Conservation (phyloP, 2,329 filamentous ascomycete species). For the Nectriaceae sp. region DNA sequence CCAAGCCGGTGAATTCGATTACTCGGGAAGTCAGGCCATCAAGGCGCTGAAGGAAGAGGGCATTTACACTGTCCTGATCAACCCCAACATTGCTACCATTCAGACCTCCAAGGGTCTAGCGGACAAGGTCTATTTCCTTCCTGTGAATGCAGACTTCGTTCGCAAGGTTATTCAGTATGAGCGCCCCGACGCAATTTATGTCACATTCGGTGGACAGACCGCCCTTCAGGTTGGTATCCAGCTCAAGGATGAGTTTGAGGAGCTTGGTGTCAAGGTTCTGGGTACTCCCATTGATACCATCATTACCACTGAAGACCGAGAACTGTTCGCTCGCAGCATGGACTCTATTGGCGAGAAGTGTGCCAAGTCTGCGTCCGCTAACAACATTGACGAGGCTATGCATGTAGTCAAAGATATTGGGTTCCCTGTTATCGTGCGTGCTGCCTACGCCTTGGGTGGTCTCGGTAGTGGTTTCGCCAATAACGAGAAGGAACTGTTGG, state of each 20-base stretch:
- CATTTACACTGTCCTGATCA: constrained; percentile 97
- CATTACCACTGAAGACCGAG: constrained; percentile 97
- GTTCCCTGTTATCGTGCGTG: constrained; percentile 95
- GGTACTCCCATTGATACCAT: constrained; percentile 98
- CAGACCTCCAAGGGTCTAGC: constrained; percentile 97
- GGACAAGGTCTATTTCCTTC: constrained; percentile 98
- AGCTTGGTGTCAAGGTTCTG: constrained; percentile 87
- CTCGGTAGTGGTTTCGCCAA: constrained; percentile 95
- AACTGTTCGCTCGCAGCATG: constrained; percentile 97
- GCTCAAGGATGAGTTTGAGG: constrained; percentile 95
- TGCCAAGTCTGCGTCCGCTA: constrained; percentile 94
- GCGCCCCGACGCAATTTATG: constrained; percentile 93
- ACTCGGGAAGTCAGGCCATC: constrained; percentile 97
- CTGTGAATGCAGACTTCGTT: constrained; percentile 95
- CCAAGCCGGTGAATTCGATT: constrained; percentile 98
- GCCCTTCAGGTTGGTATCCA: constrained; percentile 96
- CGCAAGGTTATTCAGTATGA: constrained; percentile 97
- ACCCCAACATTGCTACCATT: constrained; percentile 98
- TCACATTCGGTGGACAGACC: constrained; percentile 96
- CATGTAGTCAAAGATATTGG: constrained; percentile 87
- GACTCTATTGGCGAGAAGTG: constrained; percentile 98
- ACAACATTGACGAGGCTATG: constrained; percentile 84
- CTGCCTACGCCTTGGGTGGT: constrained; percentile 93
- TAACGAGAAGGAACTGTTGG: constrained; percentile 77
- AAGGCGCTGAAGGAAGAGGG: constrained; percentile 98